These are phyloP conservation scores for Daphne laureola DNA, from an alignment of 441 rosid species.

Conservation along the genomic window DNA sequence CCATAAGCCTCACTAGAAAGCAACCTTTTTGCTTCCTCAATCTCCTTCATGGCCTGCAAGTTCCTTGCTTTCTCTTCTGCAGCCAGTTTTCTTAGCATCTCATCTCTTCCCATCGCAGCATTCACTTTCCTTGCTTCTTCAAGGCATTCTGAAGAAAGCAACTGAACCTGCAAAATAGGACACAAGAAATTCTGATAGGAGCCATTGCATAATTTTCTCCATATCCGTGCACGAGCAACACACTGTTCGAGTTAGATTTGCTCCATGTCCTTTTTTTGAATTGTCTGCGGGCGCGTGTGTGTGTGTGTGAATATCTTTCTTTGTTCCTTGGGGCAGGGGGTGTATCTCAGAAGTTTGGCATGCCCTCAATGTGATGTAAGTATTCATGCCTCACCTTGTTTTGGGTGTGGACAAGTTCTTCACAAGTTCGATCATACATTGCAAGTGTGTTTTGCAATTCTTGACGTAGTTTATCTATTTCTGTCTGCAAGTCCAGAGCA, in stretches of 20 bases:
- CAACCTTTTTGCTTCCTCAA: constrained; percentile 57
- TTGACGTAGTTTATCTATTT: constrained; percentile 54
- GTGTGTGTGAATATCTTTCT: background rate
- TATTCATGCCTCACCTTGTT: constrained; percentile 43
- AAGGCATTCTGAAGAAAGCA: constrained; percentile 56
- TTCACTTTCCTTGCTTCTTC: constrained; percentile 64
- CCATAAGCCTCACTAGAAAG: constrained; percentile 53
- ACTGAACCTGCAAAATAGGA: constrained; percentile 41
- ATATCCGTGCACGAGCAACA: background rate
- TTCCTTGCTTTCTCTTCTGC: constrained; percentile 62
- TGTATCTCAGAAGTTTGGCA: no score
- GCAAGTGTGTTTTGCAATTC: constrained; percentile 53
- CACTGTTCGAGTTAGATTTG: background rate
- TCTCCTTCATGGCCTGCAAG: constrained; percentile 53
- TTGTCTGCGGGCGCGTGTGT: no score
- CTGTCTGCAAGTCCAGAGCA: constrained; percentile 39
- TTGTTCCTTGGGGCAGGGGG: background rate
- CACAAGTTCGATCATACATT: constrained; percentile 68
- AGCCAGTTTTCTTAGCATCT: constrained; percentile 52
- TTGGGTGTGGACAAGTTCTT: constrained; percentile 66
- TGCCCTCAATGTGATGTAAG: background rate
- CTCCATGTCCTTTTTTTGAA: background rate
- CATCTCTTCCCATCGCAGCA: constrained; percentile 63
- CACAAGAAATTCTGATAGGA: background rate
- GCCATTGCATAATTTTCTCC: background rate